Base-by-base conservation (phyloP, 2,329 filamentous ascomycete species). In the Ascochyta pisi region DNA sequence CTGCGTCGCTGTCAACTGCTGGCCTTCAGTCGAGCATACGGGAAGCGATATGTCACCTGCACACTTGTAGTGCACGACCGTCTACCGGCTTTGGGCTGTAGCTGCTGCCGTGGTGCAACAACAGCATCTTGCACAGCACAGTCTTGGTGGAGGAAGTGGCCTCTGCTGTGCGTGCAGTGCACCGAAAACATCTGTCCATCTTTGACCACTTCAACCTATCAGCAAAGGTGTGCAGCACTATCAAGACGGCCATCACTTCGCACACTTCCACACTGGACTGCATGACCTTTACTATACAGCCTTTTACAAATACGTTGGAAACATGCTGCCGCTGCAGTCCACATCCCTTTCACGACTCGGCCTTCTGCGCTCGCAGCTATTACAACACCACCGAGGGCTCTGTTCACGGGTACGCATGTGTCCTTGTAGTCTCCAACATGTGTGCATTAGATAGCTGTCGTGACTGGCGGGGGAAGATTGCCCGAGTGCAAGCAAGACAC, bases 361-460 rank as follows among this genome's bases (percentile, higher is more conserved):
- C 23, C 5, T 23, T 23, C 37, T 43, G 19, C 26, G 24, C 29
- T 45, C 15, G 23, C 41, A 22, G n/a, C 38, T 33, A n/a, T 35
- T 9, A 9, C 48, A 27, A 16, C 35, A 45, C 34, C 45, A 42
- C 37, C 24, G 41, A 24, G 33, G 34, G 37, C 44, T 23, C 13
- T 40, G 34, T 35, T 23, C 10, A 47, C 40, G 38, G 26, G 35
- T 39, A 40, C 43, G 39, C 42, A 44, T 45, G 46, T 51, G 51
- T 33, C 50, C 33, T 45, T 42, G 53, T 54, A 50, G 50, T 60
- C 40, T 37, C 49, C 47, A 47, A 35, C 56, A 58, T 57, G 55
- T 55, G 55, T 66, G 62, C 57, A 60, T 58, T 68, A 68, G 55
- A 65, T 68, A 68, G 65, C 50, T 66, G 27, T 62, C 40, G 64